These are phyloP conservation scores for Salvia miltiorrhiza DNA, from an alignment of 257 asterid genomes.

Conservation along the genomic window DNA sequence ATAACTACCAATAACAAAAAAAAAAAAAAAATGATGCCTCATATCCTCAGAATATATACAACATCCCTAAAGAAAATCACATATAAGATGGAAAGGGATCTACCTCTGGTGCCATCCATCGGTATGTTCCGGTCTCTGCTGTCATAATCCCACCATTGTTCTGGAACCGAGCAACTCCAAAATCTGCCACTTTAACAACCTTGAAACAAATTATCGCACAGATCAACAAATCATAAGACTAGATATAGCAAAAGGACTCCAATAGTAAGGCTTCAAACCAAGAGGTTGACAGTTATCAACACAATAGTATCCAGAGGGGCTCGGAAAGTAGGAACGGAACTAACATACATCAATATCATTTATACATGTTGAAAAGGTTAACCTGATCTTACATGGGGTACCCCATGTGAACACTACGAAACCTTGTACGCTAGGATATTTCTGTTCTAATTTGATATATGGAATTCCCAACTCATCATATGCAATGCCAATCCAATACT, in stretches of 20 bases:
- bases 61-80: neutral
- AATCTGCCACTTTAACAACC: constrained; percentile 98
- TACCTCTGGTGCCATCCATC: constrained; percentile 99
- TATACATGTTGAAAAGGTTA: neutral
- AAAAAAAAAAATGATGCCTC: neutral
- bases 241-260: neutral
- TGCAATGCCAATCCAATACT: constrained; percentile 2
- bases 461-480: neutral
- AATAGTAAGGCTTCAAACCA: neutral
- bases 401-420: neutral
- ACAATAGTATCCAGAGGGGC: neutral
- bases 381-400: neutral
- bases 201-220: constrained; percentile 39
- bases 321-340: neutral
- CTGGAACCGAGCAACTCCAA: constrained; percentile 97
- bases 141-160: constrained; percentile 91
- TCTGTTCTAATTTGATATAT: neutral
- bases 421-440: neutral
- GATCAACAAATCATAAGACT: constrained; percentile 22
- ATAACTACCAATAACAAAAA: neutral
- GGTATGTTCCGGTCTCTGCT: constrained; percentile 96
- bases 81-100: neutral
- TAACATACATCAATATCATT: neutral
- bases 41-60: neutral
- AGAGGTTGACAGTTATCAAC: neutral